These are phyloP conservation scores for Pythium aquatile DNA, from an alignment of 352 stramenopile species.

Conservation along the genomic window DNA sequence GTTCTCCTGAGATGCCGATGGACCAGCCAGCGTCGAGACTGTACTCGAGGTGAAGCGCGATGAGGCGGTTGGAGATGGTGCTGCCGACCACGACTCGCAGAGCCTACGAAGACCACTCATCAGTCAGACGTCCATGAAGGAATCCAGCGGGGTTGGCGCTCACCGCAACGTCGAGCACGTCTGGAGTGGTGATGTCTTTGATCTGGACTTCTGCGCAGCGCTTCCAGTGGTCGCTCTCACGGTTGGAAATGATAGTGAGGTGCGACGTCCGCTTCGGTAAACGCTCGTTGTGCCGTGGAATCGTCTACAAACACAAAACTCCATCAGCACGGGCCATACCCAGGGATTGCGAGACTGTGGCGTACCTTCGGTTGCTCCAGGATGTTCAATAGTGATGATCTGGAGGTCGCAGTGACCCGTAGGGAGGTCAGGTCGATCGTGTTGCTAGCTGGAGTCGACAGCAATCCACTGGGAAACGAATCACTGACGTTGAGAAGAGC, in stretches of 20 bases:
- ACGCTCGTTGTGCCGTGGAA: neutral
- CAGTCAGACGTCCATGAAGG: neutral
- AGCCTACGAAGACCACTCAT: constrained; percentile 22
- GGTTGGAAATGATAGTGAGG: constrained; percentile 4
- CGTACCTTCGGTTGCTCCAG: constrained; percentile 15
- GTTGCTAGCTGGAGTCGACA: constrained; percentile 5
- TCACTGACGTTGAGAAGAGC: neutral
- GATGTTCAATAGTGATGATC: constrained; percentile 13
- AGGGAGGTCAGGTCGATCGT: constrained; percentile 24
- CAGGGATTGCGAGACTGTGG: neutral
- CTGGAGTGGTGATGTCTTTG: constrained; percentile 15
- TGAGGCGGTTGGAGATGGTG: constrained; percentile 36
- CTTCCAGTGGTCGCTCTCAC: constrained; percentile 9
- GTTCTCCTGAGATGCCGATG: constrained; percentile 34
- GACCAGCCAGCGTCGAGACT: constrained; percentile 33
- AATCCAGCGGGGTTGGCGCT: neutral
- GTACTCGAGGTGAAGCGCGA: constrained; percentile 36
- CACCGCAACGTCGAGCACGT: constrained; percentile 47
- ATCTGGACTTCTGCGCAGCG: constrained; percentile 6
- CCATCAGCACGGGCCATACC: neutral
- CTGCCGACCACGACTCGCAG: constrained; percentile 44
- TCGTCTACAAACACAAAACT: neutral
- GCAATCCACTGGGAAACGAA: neutral
- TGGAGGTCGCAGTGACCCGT: constrained; percentile 17
- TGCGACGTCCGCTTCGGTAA: constrained; percentile 9